phyloP scores from a whole-genome alignment of 768 basidiomycete genomes.

The Suillus weaverae region DNA sequence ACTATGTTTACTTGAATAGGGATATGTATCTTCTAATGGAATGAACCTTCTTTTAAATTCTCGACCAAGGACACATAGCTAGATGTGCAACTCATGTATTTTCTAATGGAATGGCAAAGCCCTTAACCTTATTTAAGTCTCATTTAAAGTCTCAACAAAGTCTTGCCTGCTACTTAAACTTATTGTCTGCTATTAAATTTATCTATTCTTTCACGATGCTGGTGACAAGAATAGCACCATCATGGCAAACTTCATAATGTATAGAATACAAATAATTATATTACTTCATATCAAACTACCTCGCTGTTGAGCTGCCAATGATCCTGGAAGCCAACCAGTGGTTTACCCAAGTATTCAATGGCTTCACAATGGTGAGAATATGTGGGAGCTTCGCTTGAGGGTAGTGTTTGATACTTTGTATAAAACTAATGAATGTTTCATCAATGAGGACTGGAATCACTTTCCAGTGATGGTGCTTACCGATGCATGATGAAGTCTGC shows the following conservation, averaged over 20 bases:
- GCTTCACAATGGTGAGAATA: conserved; percentile 2
- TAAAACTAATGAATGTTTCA: neutral
- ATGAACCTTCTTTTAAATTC: no score
- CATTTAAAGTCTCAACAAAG: neutral
- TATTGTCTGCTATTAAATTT: no score
- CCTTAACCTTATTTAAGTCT: no score
- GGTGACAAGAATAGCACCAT: neutral
- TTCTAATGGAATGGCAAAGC: no score
- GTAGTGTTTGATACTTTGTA: neutral
- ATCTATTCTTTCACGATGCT: neutral
- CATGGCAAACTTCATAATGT: neutral
- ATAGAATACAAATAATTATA: neutral
- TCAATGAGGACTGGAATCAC: neutral
- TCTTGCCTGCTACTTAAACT: neutral
- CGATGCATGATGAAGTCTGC: conserved; percentile 13
- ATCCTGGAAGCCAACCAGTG: neutral
- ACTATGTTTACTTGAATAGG: neutral
- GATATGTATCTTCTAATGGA: no score
- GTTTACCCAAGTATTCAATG: neutral
- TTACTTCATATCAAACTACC: neutral
- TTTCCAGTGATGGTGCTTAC: neutral
- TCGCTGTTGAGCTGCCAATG: neutral
- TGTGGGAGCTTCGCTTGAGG: neutral
- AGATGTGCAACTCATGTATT: no score
- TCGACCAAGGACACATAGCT: no score